Evolutionary conservation across 139 green algal species (phyloP).

Genomic region (Zygnema circumcarinatum): DNA sequence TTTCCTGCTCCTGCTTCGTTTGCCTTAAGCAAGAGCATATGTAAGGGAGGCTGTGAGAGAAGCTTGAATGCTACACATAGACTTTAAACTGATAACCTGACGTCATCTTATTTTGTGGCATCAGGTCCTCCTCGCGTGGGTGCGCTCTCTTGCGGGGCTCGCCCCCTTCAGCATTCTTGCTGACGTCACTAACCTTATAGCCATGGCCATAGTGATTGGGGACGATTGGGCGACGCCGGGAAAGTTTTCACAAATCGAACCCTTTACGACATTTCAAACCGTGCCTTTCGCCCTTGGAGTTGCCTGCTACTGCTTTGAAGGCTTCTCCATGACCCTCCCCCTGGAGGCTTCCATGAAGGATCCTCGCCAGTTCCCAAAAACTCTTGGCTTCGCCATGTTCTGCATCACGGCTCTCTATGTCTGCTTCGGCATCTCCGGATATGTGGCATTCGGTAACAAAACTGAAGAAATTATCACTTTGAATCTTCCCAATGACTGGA

Average conservation of each 20-base stretch:
- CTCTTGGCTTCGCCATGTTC: conserved; percentile 50
- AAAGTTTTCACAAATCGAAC: not conserved
- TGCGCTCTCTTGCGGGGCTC: conserved; percentile 58
- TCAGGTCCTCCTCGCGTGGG: conserved; percentile 49
- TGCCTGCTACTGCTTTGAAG: conserved; percentile 72
- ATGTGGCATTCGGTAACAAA: conserved; percentile 49
- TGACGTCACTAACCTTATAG: conserved; percentile 64
- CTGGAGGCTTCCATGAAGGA: conserved; percentile 69
- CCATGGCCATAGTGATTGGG: conserved; percentile 64
- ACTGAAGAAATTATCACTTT: conserved; percentile 71
- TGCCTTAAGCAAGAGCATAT: too few relatives aligned
- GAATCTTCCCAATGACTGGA: conserved; percentile 65
- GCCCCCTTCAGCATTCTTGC: conserved; percentile 69
- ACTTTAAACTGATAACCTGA: too few relatives aligned
- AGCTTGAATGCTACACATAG: too few relatives aligned
- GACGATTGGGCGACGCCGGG: conserved; percentile 43
- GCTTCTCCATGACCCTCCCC: conserved; percentile 70
- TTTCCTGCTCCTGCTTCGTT: too few relatives aligned
- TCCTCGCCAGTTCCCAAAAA: conserved; percentile 52
- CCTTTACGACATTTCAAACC: conserved; percentile 23
- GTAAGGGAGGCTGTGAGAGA: too few relatives aligned
- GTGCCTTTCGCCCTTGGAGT: conserved; percentile 71
- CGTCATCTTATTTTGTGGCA: not conserved
- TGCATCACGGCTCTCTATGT: conserved; percentile 65
- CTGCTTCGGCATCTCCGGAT: conserved; percentile 62